A percentile compares a stretch with the other conserved stretches of the same genome.
Conservation (phyloP, 345 rosid genomes). For the Eutrema heterophyllum region DNA sequence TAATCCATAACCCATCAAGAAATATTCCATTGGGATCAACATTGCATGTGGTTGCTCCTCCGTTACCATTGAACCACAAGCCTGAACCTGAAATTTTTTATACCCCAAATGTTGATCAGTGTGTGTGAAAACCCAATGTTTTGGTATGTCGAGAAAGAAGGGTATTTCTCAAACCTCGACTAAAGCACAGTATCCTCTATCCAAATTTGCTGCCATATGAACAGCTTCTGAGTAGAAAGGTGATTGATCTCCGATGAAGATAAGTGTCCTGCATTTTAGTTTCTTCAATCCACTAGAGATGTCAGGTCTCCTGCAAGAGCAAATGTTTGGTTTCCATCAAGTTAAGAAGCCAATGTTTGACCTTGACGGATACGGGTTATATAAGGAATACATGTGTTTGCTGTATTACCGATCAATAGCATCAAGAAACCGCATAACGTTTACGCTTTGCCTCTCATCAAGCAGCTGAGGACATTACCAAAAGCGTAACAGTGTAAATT, state of each 20-base stretch:
- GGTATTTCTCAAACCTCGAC: conserved; percentile 60
- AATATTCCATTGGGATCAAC: conserved; percentile 94
- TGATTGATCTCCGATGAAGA: conserved; percentile 86
- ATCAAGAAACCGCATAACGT: conserved; percentile 61
- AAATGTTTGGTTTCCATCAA: background rate
- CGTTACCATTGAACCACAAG: conserved; percentile 98
- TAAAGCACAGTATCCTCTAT: conserved; percentile 79
- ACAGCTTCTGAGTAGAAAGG: conserved; percentile 90
- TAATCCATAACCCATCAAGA: conserved; percentile 87
- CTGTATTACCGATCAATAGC: conserved; percentile 51
- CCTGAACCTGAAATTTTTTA: conserved; percentile 65
- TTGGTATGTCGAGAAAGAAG: background rate
- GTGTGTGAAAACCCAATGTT: background rate
- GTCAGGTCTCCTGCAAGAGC: conserved; percentile 71
- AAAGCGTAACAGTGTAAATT: background rate
- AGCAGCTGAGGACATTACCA: conserved; percentile 47
- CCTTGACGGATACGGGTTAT: background rate
- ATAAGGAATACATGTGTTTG: conserved; percentile 2
- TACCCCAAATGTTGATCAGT: background rate
- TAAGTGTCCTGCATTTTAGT: conserved; percentile 78
- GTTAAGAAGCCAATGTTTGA: background rate
- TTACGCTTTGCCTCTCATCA: conserved; percentile 80
- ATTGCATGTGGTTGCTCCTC: conserved; percentile 98
- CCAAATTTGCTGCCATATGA: conserved; percentile 74
- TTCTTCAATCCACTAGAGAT: conserved; percentile 62